Base-by-base conservation (phyloP, 2,329 filamentous ascomycete species). In the Fusarium torreyae region DNA sequence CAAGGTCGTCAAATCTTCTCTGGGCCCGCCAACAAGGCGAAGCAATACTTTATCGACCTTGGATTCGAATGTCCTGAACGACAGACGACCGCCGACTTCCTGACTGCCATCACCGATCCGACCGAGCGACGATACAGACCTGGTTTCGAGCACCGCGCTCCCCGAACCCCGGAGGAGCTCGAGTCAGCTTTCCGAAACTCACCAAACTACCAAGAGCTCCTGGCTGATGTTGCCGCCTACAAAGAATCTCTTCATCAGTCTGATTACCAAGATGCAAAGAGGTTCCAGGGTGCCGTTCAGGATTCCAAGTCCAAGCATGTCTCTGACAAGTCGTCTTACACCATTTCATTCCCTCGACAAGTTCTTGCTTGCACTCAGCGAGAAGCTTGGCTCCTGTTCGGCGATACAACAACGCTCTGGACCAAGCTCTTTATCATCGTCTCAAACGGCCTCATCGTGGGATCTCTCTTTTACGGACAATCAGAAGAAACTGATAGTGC, bases 341-440 rank as follows among this genome's bases (percentile, higher is more conserved):
- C 92, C 0, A 88, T 95, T 57, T 92, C 89, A 13, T 92, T 94
- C 75, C 81, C 85, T 43, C 86, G 88, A 7, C 93, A 96, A 78
- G 90, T 96, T 2, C 76, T 87, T 28, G 88, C 89, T 9, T 83
- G 91, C 81, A 91, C 91, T 0, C 85, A 89, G 69, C 87, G 93
- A 42, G 92, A 96, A 78, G 90, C 93, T 62, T 94, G 92, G 91
- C 85, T 96, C 8, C 84, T 94, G 3, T 87, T 88, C 80, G 92
- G 92, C 39, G 92, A 97, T 78, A 90, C 86, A 63, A 89, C 89
- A 1, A 91, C 92, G 0, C 84, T 96, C 2, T 91, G 89, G 77
- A 95, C 92, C 40, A 96, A 95, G 70, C 85, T 92, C 62, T 92
- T 94, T 79, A 93, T 94, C 76, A 92, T 94, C 72, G 80, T 95